Percentiles rank a stretch among this genome's conserved stretches.
Conservation (phyloP, 805 yeast genomes). For the Kodamaea lidongshanica region DNA sequence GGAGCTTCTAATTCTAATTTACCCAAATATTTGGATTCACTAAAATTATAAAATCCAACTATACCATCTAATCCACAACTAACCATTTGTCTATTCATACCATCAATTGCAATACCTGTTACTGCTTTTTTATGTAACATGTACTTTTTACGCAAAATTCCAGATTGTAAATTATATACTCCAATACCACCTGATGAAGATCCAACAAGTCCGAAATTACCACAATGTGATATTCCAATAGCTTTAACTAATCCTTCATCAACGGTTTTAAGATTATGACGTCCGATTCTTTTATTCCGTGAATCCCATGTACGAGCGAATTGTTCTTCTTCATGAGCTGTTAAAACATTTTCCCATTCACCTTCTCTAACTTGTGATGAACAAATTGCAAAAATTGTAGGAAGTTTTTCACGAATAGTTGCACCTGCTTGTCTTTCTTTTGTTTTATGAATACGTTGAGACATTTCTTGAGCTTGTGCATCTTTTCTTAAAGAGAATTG, state of each 20-base stretch:
- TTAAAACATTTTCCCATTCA: constrained; percentile 89
- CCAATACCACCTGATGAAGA: constrained; percentile 81
- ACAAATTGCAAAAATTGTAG: constrained; percentile 67
- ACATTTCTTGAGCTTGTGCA: constrained; percentile 90
- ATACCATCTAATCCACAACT: constrained; percentile 85
- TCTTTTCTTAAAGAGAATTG: constrained; percentile 88
- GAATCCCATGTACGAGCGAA: constrained; percentile 92
- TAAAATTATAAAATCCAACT: constrained; percentile 82
- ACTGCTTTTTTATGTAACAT: constrained; percentile 70
- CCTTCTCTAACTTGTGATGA: constrained; percentile 71
- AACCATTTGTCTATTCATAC: constrained; percentile 83
- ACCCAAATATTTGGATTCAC: constrained; percentile 60
- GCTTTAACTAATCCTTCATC: constrained; percentile 73
- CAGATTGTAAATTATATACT: constrained; percentile 87
- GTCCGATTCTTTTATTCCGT: constrained; percentile 71
- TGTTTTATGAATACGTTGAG: constrained; percentile 57
- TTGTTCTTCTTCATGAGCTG: constrained; percentile 78
- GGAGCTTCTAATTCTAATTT: constrained; percentile 69
- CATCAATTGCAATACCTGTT: constrained; percentile 84
- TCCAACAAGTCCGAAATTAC: constrained; percentile 91
- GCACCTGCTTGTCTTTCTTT: constrained; percentile 48
- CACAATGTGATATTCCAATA: constrained; percentile 83
- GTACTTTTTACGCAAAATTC: constrained; percentile 66
- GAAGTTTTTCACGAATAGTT: constrained; percentile 60
- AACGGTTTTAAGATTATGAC: constrained; percentile 60